A percentile compares a stretch with the other conserved stretches of the same genome.
phyloP scores from a whole-genome alignment of 306 rosid genomes.

The Oxytropis ochrocephala region DNA sequence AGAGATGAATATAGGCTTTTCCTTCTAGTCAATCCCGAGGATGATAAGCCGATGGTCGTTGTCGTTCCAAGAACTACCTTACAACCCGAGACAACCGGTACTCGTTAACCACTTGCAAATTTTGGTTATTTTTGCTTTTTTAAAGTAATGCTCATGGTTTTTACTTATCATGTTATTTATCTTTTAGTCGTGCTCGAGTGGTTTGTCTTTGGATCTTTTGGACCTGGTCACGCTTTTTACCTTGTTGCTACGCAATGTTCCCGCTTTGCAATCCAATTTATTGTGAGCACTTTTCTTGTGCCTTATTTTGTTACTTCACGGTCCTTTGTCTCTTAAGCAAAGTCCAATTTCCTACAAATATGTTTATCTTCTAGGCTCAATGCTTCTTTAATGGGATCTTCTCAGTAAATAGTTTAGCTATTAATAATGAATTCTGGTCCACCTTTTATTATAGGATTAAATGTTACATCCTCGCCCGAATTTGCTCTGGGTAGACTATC shows the following conservation, averaged over 20 bases:
- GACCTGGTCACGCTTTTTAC: constrained; percentile 80
- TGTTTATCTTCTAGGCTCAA: constrained; percentile 3
- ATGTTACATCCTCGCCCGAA: neutral
- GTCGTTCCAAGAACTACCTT: constrained; percentile 84
- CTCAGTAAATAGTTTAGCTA: constrained; percentile 10
- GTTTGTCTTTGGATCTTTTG: constrained; percentile 93
- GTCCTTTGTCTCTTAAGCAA: constrained; percentile 7
- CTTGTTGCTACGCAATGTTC: constrained; percentile 84
- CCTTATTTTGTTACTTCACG: neutral
- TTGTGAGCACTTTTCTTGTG: constrained; percentile 44
- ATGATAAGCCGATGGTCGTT: constrained; percentile 91
- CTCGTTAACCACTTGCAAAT: constrained; percentile 19
- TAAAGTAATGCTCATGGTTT: neutral
- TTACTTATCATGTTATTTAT: constrained; percentile 2
- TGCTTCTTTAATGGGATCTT: constrained; percentile 13
- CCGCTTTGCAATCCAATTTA: constrained; percentile 78
- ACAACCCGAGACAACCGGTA: constrained; percentile 91
- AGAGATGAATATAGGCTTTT: constrained; percentile 83
- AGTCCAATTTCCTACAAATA: neutral
- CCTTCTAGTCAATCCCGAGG: constrained; percentile 92
- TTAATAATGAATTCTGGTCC: constrained; percentile 11
- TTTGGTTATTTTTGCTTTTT: neutral
- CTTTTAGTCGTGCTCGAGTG: constrained; percentile 91
- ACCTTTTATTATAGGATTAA: neutral
- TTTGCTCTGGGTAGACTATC: constrained; percentile 2